Evolutionary conservation across 1,139 yeast genomes (phyloP), one percentile per base, ranked within the genome.

Genomic region (Diutina siamensis): DNA sequence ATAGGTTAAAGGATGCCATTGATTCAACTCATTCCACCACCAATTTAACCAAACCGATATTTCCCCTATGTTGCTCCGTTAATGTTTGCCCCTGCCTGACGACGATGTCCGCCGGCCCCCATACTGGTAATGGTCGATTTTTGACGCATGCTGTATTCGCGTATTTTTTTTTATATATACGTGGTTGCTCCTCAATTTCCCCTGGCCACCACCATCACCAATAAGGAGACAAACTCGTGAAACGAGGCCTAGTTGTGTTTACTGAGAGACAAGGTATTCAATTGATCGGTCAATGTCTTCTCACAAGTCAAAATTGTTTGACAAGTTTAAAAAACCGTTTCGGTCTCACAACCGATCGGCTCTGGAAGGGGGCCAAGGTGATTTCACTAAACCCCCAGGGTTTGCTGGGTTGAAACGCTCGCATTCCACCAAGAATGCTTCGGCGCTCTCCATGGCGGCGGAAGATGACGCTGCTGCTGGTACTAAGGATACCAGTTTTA

Each of bases 241-340:
- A n/a, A n/a, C n/a, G 28, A 25, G 28, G 28, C 9, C 9, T 25
- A 25, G 5, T 25, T 25, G 28, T 7, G 28, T 25, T 25, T 10
- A 5, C 15, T 12, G 34, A 31, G 4, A 7, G 13, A 31, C 12
- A 7, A 7, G 12, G 13, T n/a, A 31, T 13, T 31, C 15, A 15
- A 18, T 34, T 18, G 20, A 32, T 15, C 12, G 15, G 12, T 15
- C 28, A 31, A 38, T 38, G 42, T 20, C 31, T n/a, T 3, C 31
- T 13, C 25, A 25, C 32, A 38, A 38, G 32, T 17, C 31, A 8
- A 38, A 38, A 25, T 25, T 38, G 31, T 38, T 38, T 38, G 42
- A 38, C 18, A 38, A 38, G 21, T 38, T 38, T 32, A 38, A 25
- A 27, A 38, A 38, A 12, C 42, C 42, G 21, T 38, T 38, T 27